Evolutionary conservation across 805 yeast genomes (phyloP), one percentile per base, ranked within the genome.

Genomic region (Teunomyces panamensis): DNA sequence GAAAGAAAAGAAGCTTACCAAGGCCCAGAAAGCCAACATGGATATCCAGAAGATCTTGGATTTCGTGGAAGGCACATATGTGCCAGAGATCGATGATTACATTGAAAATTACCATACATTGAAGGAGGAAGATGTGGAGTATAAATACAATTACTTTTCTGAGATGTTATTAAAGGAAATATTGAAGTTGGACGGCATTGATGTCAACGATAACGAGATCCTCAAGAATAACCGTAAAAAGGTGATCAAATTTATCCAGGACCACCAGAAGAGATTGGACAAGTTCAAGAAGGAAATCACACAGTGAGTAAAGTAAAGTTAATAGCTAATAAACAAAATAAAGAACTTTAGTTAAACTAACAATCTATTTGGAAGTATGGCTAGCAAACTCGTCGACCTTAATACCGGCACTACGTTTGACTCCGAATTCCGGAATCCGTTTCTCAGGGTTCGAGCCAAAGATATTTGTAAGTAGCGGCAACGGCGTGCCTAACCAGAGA

Each of bases 141-240:
- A 80, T 61, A 77, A 78, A 57, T 75, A 72, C 55, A 75, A 78
- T 45, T 86, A 74, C 60, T 81, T 73, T 61, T 85, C 83, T 56
- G 95, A 87, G 62, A 77, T 78, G 74, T 65, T 87, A 37, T 69
- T 87, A 62, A 85, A 85, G 59, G 74, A 84, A 52, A 64, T 86
- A 54, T 75, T 87, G 74, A 79, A 75, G 51, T 68, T 87, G 46
- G 95, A 87, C 56, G 83, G 79, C 2, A 71, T 87, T 30, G 86
- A 84, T 50, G 73, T 73, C 27, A 73, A 68, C 8, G 78, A 78
- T 42, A 77, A 75, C 56, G 77, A 68, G 1, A 67, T 70, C 1
- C 67, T 87, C 53, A 79, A 87, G 53, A 69, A 70, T 20, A 73
- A 74, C 58, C 74, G 95, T 54, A 85, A 81, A 59, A 74, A 71